Base-by-base conservation (phyloP, 2,329 filamentous ascomycete genomes). In the Ophiosphaerella korrae region DNA sequence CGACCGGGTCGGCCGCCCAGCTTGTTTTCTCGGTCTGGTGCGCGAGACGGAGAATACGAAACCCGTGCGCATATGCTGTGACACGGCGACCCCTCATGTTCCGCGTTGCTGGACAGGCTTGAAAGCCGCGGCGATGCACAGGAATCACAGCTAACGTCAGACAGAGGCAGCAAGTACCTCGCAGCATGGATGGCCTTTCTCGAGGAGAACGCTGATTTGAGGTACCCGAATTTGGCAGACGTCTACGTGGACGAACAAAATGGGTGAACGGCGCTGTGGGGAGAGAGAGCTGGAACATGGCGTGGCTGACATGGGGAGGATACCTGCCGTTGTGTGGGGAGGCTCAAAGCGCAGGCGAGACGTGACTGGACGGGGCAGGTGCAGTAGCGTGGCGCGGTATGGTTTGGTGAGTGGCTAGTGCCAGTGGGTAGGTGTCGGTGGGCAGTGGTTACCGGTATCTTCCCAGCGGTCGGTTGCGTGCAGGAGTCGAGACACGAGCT, bases 161-260 rank as follows among this genome's bases (percentile, higher is more conserved):
- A 48, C 62, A 96, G 90, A 75, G 92, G 92, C 21, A 92, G 89
- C 74, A 81, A 80, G 51, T 97, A 96, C 70, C 80, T 97, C 55
- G 92, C 90, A 74, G 82, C 82, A 55, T 97, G 93, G 94, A 96
- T 97, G 90, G 84, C 82, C 8, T 93, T 88, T 72, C 79, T 97
- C 26, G 93, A 97, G 74, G 90, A 96, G 57, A 80, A 96, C 65
- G 89, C 92, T 7, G 93, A 97, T 76, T 77, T 97, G 61, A 82
- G 94, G 68, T 97, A 97, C 75, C 91, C 93, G 3, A 89, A 94
- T 68, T 68, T 86, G 24, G 71, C 72, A 16, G 79, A 81, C 23
- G 56, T 81, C 36, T 67, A 70, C 64, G 69, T 63, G 61, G 66
- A 70, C 49, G 60, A 65, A 63, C 57, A 48, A 37, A 46, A 63